Evolutionary conservation across 2,329 filamentous ascomycete species (phyloP), one percentile per base, ranked within the genome.

Genomic region (Colletotrichum sansevieriae): DNA sequence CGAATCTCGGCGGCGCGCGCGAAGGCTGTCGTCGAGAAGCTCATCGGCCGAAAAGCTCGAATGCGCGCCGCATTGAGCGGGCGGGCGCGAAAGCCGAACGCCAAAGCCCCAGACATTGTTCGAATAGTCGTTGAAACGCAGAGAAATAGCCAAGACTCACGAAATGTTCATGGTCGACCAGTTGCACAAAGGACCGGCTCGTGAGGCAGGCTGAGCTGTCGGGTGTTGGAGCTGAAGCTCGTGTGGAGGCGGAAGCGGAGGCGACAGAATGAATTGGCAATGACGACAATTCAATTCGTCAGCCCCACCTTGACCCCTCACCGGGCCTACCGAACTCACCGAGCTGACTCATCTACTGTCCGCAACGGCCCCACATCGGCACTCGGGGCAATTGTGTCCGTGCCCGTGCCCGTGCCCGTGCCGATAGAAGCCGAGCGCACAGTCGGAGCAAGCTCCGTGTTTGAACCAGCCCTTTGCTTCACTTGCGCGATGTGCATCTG

Each of bases 1-100:
- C 83, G 82, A 25, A 91, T 83, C 72, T 87, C 81, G 20, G 66
- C 73, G 77, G 70, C 81, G 80, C 84, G 80, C 4, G 69, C 44
- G 46, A 54, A 65, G 6, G 68, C 56, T 11, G 64, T 54, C 8
- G 63, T 71, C 15, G 61, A 58, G n/a, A 44, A 54, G 33, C 15
- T 25, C 18, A 52, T 15, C 11, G 66, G 66, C 35, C 49, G 66
- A 10, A 66, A 55, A 18, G 56, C 35, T 33, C 49, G 55, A 51
- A 22, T 33, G 11, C 55, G 55, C 47, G 33, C 33, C 49, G 49
- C 47, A 18, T 22, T 54, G n/a, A 35, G 55, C 41, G 56, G 41
- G 10, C 55, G 25, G 35, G 37, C 56, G 41, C 56, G 43, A 2
- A 10, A 13, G 18, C 41, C 39, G 4, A 65, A 12, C 4, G 55